Base-by-base conservation (phyloP, 2,329 filamentous ascomycete species). In the Byssothecium circinans region DNA sequence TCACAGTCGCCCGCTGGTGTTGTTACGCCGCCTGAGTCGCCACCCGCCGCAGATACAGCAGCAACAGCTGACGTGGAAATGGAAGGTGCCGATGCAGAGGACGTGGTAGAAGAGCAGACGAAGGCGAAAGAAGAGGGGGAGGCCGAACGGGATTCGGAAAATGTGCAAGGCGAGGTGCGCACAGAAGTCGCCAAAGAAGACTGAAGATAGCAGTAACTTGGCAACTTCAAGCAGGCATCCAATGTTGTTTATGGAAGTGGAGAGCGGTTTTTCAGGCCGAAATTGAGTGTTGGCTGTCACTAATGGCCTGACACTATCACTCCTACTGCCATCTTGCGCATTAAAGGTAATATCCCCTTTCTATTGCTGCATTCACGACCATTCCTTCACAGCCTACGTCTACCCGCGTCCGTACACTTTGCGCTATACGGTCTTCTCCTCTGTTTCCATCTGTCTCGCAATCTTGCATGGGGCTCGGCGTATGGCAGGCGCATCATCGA, bases 21-120 rank as follows among this genome's bases (percentile, higher is more conserved):
- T 14, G 64, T 68, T 10, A 69, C 68, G 2, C 68, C 68, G 8
- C 68, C 68, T n/a, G 65, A 69, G 25, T 70, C 68, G 8, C 67
- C 68, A 17, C 44, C 37, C 4, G 49, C 56, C 4, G 51, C 60
- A 18, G 48, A 57, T 11, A 47, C 57, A 25, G 52, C 59, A 29
- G 50, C 52, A 15, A 40, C 43, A 6, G 58, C 54, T 18, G 67
- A 70, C 41, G 64, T 70, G 1, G 64, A 68, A 8, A 69, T 70
- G 66, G 61, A 52, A 34, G 47, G 53, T 1, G 54, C 53, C 1
- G 58, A 62, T 18, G 58, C 58, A 3, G 51, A 56, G 2, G 35
- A 40, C 4, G 46, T 36, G 2, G 37, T 19, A 14, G 43, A 40
- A 11, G 32, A 49, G 8, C 15, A 58, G 10, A 36, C 56, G 1